phyloP scores from a whole-genome alignment of 1,284 basidiomycete genomes.

The Cystobasidiaceae sp. region DNA sequence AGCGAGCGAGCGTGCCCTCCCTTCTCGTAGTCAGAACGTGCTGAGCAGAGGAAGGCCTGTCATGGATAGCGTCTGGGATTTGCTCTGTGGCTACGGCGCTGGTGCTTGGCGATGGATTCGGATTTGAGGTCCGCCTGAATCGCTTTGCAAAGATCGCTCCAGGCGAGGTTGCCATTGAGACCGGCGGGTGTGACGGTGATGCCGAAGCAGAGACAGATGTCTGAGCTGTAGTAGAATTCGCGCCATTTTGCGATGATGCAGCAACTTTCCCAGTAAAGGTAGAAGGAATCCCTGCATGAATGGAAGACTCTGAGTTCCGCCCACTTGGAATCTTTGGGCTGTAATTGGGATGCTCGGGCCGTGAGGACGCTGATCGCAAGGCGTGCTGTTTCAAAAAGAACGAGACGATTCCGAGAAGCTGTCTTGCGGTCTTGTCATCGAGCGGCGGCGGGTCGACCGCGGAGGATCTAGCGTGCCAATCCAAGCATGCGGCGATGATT shows the following conservation, averaged over 20 bases:
- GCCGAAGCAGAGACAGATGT: not conserved
- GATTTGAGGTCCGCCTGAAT: not conserved
- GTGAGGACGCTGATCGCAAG: not conserved
- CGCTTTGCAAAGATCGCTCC: not conserved
- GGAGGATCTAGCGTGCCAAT: conserved; percentile 1
- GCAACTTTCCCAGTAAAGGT: too few relatives aligned
- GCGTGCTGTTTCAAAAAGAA: conserved; percentile 17
- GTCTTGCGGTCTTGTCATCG: conserved; percentile 20
- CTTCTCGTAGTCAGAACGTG: not conserved
- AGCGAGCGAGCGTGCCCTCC: not conserved
- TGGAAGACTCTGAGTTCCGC: too few relatives aligned
- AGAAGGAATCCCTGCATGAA: too few relatives aligned
- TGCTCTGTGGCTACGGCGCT: not conserved
- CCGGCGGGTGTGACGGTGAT: not conserved
- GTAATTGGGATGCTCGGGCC: not conserved
- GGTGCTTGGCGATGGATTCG: not conserved
- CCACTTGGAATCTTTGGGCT: too few relatives aligned
- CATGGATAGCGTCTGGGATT: too few relatives aligned
- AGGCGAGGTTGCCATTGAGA: not conserved
- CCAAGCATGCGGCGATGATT: conserved; percentile 2
- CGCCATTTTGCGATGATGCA: too few relatives aligned
- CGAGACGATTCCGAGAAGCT: conserved; percentile 23
- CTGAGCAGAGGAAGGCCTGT: too few relatives aligned
- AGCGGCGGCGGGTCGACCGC: conserved; percentile 18
- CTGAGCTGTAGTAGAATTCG: too few relatives aligned